These are phyloP conservation scores for Pseudogymnoascus sp. DNA, from an alignment of 2,329 filamentous ascomycete species.

Conservation along the genomic window DNA sequence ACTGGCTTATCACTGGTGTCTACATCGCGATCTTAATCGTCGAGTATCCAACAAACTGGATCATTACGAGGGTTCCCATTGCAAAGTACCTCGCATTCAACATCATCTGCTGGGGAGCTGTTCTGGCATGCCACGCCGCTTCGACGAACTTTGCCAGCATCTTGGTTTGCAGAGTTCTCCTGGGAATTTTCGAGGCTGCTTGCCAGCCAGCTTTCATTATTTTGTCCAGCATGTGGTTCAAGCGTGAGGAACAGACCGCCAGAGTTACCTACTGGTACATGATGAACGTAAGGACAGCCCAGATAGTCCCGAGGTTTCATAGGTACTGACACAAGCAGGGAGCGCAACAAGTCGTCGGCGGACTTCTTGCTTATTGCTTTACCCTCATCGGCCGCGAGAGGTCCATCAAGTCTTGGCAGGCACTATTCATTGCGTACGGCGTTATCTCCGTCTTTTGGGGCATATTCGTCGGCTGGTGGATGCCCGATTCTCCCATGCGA, in stretches of 20 bases:
- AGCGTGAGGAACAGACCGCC: constrained; percentile 58
- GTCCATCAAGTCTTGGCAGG: constrained; percentile 54
- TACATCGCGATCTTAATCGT: constrained; percentile 47
- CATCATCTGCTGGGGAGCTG: constrained; percentile 52
- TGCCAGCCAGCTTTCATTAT: constrained; percentile 63
- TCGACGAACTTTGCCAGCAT: constrained; percentile 53
- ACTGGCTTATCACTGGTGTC: constrained; percentile 67
- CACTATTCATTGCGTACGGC: constrained; percentile 43
- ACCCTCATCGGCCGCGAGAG: constrained; percentile 34
- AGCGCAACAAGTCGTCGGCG: constrained; percentile 55
- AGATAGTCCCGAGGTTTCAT: background rate
- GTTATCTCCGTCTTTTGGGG: constrained; percentile 39
- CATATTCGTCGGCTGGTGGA: constrained; percentile 36
- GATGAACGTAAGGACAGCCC: constrained; percentile 44
- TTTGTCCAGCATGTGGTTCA: constrained; percentile 65
- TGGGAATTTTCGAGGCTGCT: constrained; percentile 60
- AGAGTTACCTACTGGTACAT: constrained; percentile 53
- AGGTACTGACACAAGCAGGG: constrained; percentile 34
- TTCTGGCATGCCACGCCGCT: constrained; percentile 54
- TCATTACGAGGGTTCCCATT: constrained; percentile 45
- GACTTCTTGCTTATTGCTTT: constrained; percentile 57
- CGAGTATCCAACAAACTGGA: constrained; percentile 17
- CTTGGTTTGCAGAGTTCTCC: constrained; percentile 56
- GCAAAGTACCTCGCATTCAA: constrained; percentile 55
- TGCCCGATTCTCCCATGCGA: constrained; percentile 46